Evolutionary conservation across 768 basidiomycete species (phyloP), one percentile per base, ranked within the genome.

Genomic region (Rubroboletus satanas): DNA sequence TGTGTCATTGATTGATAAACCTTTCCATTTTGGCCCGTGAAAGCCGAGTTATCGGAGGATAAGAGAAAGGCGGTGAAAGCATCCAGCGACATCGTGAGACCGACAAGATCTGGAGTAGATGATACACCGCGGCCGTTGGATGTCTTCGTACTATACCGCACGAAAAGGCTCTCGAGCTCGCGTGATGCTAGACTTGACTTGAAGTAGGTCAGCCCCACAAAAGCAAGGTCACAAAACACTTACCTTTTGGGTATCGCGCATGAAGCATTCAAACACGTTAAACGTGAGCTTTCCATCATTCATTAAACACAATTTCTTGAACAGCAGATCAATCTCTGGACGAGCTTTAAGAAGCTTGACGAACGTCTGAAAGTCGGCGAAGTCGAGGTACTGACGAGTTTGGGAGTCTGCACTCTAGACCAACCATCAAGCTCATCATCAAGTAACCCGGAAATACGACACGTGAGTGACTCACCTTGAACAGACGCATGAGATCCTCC

Each of bases 1-100:
- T 81, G 76, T 1, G 87, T 88, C 97, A 98, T 98, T 62, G 97
- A 88, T 47, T 94, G 90, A 69, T 77, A 78, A 6, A 85, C 72
- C 15, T 75, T 73, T 31, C 71, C 69, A 36, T 84, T 77, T 59
- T 83, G 79, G 37, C 82, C 79, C 6, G 76, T 61, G 60, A 82
- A 79, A 12, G 79, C 74, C 0, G 85, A 70, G 62, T 97, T 98
- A 58, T 93, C 88, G 0, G 81, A 66, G 0, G 93, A 95, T 10
- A 87, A 68, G 5, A 98, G 81, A 76, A 93, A 97, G 1, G 85
- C 74, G 1, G 84, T 82, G 67, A 98, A 91, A 1, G 75, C 80
- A 26, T 87, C 83, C 17, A 85, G 59, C 2, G 82, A 87, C 75
- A 49, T 70, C 44, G 49, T 66, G 55, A 35, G 64, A 48, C 8